Percentiles rank a stretch among this genome's conserved stretches.
Evolutionary conservation across 176 grass and related monocot genomes (phyloP).

Genomic region (Aegilops longissima): DNA sequence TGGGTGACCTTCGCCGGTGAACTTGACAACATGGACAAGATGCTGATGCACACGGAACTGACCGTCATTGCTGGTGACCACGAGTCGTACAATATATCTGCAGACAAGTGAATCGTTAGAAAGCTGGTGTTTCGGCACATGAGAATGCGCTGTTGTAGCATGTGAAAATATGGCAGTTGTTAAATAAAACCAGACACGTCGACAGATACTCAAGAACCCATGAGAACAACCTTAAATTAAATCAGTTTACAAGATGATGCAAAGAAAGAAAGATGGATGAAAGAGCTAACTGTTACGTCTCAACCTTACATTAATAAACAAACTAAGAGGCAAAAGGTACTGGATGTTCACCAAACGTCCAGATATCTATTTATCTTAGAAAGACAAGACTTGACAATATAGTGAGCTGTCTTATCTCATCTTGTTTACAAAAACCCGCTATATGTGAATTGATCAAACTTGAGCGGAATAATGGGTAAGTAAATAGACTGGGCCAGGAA

Average conservation of each 20-base stretch:
- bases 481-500: neutral
- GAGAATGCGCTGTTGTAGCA: neutral
- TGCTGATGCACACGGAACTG: conserved; percentile 88
- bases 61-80: conserved; percentile 95
- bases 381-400: neutral
- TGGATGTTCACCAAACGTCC: neutral
- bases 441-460: neutral
- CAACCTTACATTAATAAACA: neutral
- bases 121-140: neutral
- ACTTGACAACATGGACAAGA: conserved; percentile 91
- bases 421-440: neutral
- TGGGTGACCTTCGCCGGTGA: conserved; percentile 68
- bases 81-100: conserved; percentile 93
- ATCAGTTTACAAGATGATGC: neutral
- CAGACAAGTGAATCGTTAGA: neutral
- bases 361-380: neutral
- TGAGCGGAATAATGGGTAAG: neutral
- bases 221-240: neutral
- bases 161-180: neutral
- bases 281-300: neutral
- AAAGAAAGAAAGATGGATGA: neutral
- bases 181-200: neutral
- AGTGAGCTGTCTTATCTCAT: neutral
- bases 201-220: neutral
- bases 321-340: neutral